Evolutionary conservation across 768 basidiomycete species (phyloP).

Genomic region (Tricholomella constricta): DNA sequence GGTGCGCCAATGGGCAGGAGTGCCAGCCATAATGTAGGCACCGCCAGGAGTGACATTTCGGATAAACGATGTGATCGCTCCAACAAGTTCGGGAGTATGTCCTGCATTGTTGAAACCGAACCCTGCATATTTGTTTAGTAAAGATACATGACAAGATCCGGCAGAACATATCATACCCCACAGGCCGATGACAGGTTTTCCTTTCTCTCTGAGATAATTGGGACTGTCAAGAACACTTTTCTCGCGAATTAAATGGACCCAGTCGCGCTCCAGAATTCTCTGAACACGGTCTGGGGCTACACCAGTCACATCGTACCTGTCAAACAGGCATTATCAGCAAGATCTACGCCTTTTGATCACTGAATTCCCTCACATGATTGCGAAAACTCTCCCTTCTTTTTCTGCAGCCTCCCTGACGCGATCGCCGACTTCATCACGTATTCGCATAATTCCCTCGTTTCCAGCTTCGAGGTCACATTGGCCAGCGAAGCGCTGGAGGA

Average conservation of each 20-base stretch:
- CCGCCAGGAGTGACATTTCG: conserved; percentile 69
- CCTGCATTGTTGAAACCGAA: conserved; percentile 65
- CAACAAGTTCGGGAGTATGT: conserved; percentile 63
- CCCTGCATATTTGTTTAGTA: conserved; percentile 38
- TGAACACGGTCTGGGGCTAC: conserved; percentile 73
- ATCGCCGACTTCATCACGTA: conserved; percentile 74
- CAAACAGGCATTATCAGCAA: conserved; percentile 1
- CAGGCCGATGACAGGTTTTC: conserved; percentile 68
- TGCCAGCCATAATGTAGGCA: conserved; percentile 71
- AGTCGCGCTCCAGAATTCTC: conserved; percentile 67
- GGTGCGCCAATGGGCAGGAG: conserved; percentile 76
- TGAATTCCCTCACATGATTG: conserved; percentile 67
- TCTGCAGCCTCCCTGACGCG: conserved; percentile 77
- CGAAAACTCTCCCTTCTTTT: conserved; percentile 76
- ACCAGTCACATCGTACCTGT: conserved; percentile 83
- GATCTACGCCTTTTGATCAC: conserved; percentile 1
- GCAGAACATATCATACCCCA: conserved; percentile 54
- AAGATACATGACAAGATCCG: neutral
- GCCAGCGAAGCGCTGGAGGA: conserved; percentile 76
- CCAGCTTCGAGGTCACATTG: conserved; percentile 61
- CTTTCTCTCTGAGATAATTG: conserved; percentile 70
- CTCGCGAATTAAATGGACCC: conserved; percentile 66
- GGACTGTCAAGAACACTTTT: conserved; percentile 69
- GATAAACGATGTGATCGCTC: conserved; percentile 57
- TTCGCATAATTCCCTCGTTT: conserved; percentile 56